These are phyloP conservation scores for Aspergillus haitiensis DNA, from an alignment of 495 filamentous ascomycete genomes.

Conservation along the genomic window DNA sequence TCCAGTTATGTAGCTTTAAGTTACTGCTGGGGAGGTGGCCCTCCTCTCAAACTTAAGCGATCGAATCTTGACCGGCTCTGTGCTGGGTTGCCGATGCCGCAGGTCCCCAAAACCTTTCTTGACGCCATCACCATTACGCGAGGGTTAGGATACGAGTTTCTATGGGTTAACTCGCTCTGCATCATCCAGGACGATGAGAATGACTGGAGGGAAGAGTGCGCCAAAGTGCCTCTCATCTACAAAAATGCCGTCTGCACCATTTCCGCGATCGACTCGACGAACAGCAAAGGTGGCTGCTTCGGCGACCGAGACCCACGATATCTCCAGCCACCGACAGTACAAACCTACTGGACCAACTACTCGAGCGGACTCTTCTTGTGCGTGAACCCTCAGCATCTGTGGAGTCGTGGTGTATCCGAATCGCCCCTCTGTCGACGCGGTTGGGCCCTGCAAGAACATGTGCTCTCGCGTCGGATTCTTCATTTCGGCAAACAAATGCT, in stretches of 20 bases:
- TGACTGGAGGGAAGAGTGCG: neutral
- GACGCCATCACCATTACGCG: neutral
- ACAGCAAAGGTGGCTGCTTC: neutral
- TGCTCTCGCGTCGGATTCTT: neutral
- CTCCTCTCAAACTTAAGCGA: neutral
- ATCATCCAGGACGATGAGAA: conserved; percentile 4
- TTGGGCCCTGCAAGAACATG: neutral
- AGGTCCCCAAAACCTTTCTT: neutral
- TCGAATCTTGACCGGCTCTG: neutral
- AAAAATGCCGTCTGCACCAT: neutral
- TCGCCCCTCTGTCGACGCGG: neutral
- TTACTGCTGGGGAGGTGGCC: neutral
- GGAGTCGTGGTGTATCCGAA: neutral
- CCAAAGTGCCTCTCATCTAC: neutral
- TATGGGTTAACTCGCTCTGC: conserved; percentile 2
- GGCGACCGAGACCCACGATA: neutral
- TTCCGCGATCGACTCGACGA: neutral
- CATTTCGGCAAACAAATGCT: neutral
- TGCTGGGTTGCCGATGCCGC: neutral
- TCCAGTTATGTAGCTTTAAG: neutral
- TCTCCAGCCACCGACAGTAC: neutral
- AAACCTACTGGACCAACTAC: neutral
- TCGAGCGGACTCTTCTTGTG: neutral
- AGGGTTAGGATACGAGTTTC: neutral
- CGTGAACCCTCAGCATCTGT: neutral